phyloP scores from a whole-genome alignment of 768 basidiomycete species.

The Mrakia blollopis region DNA sequence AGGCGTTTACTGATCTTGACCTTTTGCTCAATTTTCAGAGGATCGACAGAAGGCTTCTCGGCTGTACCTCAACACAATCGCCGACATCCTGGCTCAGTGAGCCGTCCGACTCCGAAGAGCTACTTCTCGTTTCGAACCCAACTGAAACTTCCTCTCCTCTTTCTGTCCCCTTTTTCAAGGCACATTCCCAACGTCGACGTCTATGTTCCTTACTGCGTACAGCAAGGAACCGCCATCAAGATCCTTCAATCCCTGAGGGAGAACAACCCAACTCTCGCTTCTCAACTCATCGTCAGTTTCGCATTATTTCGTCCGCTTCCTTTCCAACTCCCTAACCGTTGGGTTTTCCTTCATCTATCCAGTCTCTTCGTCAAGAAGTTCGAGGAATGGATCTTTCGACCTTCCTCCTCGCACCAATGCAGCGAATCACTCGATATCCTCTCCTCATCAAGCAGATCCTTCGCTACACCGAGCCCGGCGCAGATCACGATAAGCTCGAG shows the following conservation, averaged over 20 bases:
- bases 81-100: constrained; percentile 60
- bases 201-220: constrained; percentile 76
- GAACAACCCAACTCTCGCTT: constrained; percentile 57
- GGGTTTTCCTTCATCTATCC: background rate
- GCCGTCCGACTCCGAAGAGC: background rate
- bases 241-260: constrained; percentile 68
- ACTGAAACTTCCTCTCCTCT: background rate
- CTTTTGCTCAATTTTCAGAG: constrained; percentile 48
- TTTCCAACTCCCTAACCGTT: background rate
- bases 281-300: background rate
- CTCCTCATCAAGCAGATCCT: constrained; percentile 59
- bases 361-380: constrained; percentile 73
- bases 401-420: constrained; percentile 90
- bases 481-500: constrained; percentile 21
- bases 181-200: constrained; percentile 31
- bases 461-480: constrained; percentile 64
- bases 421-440: constrained; percentile 91
- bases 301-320: background rate
- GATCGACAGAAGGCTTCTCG: constrained; percentile 85
- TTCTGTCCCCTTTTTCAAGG: background rate
- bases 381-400: constrained; percentile 84
- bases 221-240: constrained; percentile 72
- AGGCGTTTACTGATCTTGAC: too few species aligned
- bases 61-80: constrained; percentile 83
- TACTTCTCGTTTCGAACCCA: background rate